Evolutionary conservation across 2,329 filamentous ascomycete genomes (phyloP), one percentile per base, ranked within the genome.

Genomic region (Magnaporthiopsis incrustans): DNA sequence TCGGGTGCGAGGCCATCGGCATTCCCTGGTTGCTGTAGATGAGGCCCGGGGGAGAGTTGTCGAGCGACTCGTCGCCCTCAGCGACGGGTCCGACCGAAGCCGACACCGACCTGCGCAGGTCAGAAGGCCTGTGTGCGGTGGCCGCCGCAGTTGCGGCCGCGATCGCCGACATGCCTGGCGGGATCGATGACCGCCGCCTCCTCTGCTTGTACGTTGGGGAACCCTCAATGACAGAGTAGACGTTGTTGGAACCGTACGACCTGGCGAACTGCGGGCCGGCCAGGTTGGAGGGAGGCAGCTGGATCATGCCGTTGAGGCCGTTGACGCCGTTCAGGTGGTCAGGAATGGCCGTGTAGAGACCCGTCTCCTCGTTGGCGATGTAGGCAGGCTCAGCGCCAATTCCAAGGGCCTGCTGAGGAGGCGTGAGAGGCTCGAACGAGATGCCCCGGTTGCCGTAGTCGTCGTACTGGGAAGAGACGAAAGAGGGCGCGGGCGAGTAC

Each of bases 171-270:
- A 92, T 86, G 69, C 89, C 86, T 15, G 91, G 89, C 30, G 94
- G 92, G 67, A 98, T 92, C 57, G 94, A 98, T 50, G 95, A 97
- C 67, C 95, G 90, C 69, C 95, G 88, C 75, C 95, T 86, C 71
- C 95, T 87, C 81, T 98, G 95, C 85, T 99, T 99, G 81, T 99
- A 99, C 53, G 95, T 98, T 15, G 95, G 95, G 33, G 95, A 99
- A 61, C 95, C 95, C 79, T 99, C 95, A 73, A 98, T 95, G 61
- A 97, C 93, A 61, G 92, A 94, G 81, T 96, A 97, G 70, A 95
- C 90, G 74, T 92, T 96, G 76, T 89, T 89, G 63, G 81, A 75
- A 66, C 82, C 83, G 69, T 91, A 91, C 38, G 88, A 85, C 59
- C 90, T 87, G 32, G 89, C 86, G 77, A 91, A 97, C 72, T 93